Percentiles rank a stretch among this genome's conserved stretches.
phyloP scores from a whole-genome alignment of 495 filamentous ascomycete species.

The Penicillium alfredii region DNA sequence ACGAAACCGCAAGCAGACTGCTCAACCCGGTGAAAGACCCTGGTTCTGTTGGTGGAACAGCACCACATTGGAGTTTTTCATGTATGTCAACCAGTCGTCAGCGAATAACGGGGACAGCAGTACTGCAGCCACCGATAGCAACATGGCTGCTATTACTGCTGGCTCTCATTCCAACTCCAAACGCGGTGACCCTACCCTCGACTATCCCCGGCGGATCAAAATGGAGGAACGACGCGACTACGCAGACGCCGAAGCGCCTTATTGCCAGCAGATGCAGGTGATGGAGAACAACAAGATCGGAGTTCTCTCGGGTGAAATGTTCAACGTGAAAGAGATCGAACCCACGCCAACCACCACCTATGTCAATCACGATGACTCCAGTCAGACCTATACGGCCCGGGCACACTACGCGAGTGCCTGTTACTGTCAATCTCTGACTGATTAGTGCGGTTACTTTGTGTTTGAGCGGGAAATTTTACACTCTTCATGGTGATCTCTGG shows the following conservation, averaged over 20 bases:
- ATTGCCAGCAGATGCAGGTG: conserved; percentile 70
- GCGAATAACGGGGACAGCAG: conserved; percentile 29
- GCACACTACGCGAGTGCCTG: conserved; percentile 37
- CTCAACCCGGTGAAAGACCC: conserved; percentile 57
- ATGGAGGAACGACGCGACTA: conserved; percentile 66
- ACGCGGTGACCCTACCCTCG: conserved; percentile 13
- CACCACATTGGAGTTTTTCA: conserved; percentile 73
- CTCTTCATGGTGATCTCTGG: conserved; percentile 19
- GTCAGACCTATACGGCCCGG: conserved; percentile 36
- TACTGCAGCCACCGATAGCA: conserved; percentile 13
- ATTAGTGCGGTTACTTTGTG: conserved; percentile 21
- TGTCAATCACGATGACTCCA: conserved; percentile 16
- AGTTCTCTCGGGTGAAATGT: conserved; percentile 41
- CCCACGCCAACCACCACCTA: conserved; percentile 38
- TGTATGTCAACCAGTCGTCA: conserved; percentile 63
- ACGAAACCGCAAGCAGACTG: conserved; percentile 39
- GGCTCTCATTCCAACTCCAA: conserved; percentile 8
- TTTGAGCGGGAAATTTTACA: conserved; percentile 18
- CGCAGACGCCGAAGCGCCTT: conserved; percentile 38
- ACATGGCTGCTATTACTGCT: conserved; percentile 19
- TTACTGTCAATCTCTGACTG: conserved; percentile 39
- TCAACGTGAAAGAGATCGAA: conserved; percentile 57
- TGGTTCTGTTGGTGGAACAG: conserved; percentile 90
- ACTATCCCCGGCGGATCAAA: conserved; percentile 71
- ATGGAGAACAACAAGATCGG: conserved; percentile 41